Conservation (phyloP, 2,329 filamentous ascomycete species). For the Fusarium xyrophilum region DNA sequence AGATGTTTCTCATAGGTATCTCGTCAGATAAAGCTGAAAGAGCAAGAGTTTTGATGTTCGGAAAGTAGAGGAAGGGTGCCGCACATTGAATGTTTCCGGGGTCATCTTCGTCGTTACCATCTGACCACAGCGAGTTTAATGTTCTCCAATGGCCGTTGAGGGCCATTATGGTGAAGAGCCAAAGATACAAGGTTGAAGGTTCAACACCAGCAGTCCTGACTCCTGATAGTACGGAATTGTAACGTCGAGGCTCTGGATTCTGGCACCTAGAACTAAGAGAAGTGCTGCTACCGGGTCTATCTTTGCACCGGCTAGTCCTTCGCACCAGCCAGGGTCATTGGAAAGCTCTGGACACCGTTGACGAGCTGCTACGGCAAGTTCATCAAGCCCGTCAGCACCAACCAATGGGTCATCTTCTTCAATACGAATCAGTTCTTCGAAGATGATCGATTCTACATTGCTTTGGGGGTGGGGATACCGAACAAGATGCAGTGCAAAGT, state of each 20-base stretch:
- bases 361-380: background rate
- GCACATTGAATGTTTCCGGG: rapidly evolving
- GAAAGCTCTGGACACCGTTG: background rate
- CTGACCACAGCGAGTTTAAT: background rate
- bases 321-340: background rate
- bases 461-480: background rate
- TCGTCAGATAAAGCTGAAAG: rapidly evolving
- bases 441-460: background rate
- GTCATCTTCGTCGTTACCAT: rapidly evolving
- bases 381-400: background rate
- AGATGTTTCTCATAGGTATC: rapidly evolving
- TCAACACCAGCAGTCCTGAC: background rate
- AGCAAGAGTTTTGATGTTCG: background rate
- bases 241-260: background rate
- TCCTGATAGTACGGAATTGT: background rate
- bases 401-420: background rate
- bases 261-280: background rate
- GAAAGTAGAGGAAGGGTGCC: background rate
- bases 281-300: background rate
- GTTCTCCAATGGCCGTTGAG: rapidly evolving
- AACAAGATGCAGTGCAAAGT: background rate
- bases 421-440: background rate
- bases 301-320: background rate
- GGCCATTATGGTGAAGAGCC: rapidly evolving
- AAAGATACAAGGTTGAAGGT: background rate